Base-by-base conservation (phyloP, 2,329 filamentous ascomycete species). In the Venturia nashicola region DNA sequence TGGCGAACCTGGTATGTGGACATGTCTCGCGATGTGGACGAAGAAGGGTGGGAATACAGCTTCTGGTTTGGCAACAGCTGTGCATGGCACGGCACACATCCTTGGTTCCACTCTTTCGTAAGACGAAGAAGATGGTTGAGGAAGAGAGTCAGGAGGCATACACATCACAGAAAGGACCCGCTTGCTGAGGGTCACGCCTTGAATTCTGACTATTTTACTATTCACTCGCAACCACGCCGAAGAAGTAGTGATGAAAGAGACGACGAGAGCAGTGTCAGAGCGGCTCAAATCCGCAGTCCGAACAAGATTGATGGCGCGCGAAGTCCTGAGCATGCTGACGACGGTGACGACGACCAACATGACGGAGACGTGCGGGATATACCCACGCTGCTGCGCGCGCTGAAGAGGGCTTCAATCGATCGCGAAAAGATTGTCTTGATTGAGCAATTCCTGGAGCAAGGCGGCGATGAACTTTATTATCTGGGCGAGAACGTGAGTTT, bases 41-140 rank as follows among this genome's bases (percentile, higher is more conserved):
- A 93, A 67, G 89, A 93, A 67, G 94, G 94, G 3, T 99, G 94
- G 94, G 88, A 96, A 72, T 99, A 99, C 75, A 94, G 90, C 18
- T 91, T 97, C 72, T 87, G 89, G 68, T 99, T 97, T 72, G 72
- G 73, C 44, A 73, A 74, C 39, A 70, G 70, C 60, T 67, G 76
- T 65, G 72, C 76, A 8, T 99, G 94, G 94, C 94, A 99, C 74
- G 87, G 87, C 3, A 89, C 89, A 20, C 85, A 88, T 72, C 88
- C 85, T 34, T 97, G 93, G 92, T 96, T 91, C 75, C 93, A 92
- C 73, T 96, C 91, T 1, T 99, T 93, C 72, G 94, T 97, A n/a
- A 83, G 94, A 43, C 81, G 94, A 68, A 83, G 94, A 66, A 85
- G 90, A 27, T 99, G 94, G 94, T 85, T 93, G 63, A 82, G 94